These are phyloP conservation scores for Leucoagaricus sp. DNA, from an alignment of 1,284 basidiomycete species.

Conservation along the genomic window DNA sequence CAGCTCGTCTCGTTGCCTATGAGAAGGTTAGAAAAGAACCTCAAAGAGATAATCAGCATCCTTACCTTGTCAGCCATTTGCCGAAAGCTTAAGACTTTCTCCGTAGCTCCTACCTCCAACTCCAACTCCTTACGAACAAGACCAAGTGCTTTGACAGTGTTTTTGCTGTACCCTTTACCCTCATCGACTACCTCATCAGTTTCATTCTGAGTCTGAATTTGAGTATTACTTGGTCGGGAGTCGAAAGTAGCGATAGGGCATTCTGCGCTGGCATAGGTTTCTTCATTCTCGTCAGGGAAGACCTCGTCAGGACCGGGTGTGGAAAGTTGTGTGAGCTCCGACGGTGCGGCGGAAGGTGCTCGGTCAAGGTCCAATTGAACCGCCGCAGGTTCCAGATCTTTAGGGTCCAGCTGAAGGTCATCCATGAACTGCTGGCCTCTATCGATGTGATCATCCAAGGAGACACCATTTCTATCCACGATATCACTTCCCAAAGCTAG, in stretches of 20 bases:
- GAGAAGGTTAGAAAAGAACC: conserved; percentile 9
- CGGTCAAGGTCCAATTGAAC: conserved; percentile 30
- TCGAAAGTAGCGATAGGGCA: conserved; percentile 88
- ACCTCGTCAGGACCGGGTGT: conserved; percentile 64
- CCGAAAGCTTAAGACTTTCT: conserved; percentile 72
- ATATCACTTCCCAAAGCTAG: conserved; percentile 53
- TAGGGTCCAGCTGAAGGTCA: conserved; percentile 64
- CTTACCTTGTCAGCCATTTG: conserved; percentile 74
- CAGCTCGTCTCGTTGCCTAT: conserved; percentile 87
- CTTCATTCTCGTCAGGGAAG: conserved; percentile 54
- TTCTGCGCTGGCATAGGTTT: conserved; percentile 65
- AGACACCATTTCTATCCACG: conserved; percentile 45
- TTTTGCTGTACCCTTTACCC: conserved; percentile 81
- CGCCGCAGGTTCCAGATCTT: conserved; percentile 30
- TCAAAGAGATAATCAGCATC: conserved; percentile 17
- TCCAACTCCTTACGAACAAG: conserved; percentile 80
- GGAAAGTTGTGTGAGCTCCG: conserved; percentile 65
- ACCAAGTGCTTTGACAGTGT: conserved; percentile 88
- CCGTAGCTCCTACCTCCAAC: conserved; percentile 50
- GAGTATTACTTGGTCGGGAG: conserved; percentile 43
- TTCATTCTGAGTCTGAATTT: conserved; percentile 39
- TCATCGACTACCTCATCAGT: conserved; percentile 41
- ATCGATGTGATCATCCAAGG: conserved; percentile 55
- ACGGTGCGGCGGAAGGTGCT: conserved; percentile 46
- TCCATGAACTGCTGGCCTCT: conserved; percentile 60